Evolutionary conservation across 2,329 filamentous ascomycete genomes (phyloP), one percentile per base, ranked within the genome.

Genomic region (Atkinsonella hypoxylon): DNA sequence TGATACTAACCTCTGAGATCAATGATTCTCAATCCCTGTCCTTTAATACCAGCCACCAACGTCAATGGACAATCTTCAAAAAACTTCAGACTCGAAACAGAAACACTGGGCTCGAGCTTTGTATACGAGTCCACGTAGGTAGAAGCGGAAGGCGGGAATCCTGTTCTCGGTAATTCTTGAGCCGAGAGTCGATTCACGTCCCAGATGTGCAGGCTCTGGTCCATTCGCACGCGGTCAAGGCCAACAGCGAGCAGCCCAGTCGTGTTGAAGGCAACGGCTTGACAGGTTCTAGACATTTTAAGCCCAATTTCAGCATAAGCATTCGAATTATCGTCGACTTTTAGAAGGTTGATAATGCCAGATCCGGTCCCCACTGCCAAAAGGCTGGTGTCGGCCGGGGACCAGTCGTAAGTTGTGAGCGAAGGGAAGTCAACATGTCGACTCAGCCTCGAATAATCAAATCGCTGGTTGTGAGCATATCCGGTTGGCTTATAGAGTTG

Each of bases 11-110:
- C 85, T 74, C 88, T 73, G 47, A 94, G 72, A 66, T 93, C 88
- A 58, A 89, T 88, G 30, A 91, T 78, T 15, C 85, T 76, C 44
- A 93, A 75, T 38, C 83, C 86, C 56, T 87, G 80, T 42, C 84
- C 79, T 57, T 87, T 87, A 47, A 90, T 84, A 1, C 85, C 87
- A 30, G 83, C 82, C 30, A 90, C 79, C 11, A 93, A 70, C 20
- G 83, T 85, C 55, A 88, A 79, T 9, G 87, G 86, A 55, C 82
- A 84, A 56, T 85, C 79, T 52, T 86, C 78, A 53, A 91, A 90
- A 70, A 91, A 94, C 59, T 86, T 83, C 58, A 90, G 81, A 60
- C 86, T 90, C 1, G 85, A 87, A 22, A 93, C 83, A n/a, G 85
- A 83, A 41, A 89, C 83, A 48, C 79, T 81, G 4, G 77, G 75